Conservation (phyloP, 345 rosid genomes). For the Eucalyptus urophylla region DNA sequence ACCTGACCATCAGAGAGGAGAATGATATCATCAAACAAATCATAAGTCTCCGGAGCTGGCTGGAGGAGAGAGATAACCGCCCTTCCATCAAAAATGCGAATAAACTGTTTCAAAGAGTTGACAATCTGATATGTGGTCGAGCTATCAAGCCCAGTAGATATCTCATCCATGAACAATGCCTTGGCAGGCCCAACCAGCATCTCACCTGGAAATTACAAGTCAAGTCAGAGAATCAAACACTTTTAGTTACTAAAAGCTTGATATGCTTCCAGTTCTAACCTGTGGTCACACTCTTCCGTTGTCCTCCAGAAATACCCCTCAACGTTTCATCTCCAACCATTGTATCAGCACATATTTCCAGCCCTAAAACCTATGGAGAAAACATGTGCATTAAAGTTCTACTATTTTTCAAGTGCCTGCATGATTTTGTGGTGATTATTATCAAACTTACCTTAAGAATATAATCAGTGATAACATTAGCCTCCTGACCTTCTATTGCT, state of each 20-base stretch:
- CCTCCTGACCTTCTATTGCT: constrained; percentile 33
- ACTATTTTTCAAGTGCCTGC: background rate
- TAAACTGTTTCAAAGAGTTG: constrained; percentile 41
- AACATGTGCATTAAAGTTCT: background rate
- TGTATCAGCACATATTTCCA: constrained; percentile 23
- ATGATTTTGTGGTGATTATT: background rate
- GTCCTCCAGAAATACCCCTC: constrained; percentile 32
- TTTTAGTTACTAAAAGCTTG: background rate
- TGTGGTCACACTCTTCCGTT: constrained; percentile 28
- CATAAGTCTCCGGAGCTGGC: constrained; percentile 72
- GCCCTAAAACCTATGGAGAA: constrained; percentile 12
- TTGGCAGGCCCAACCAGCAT: constrained; percentile 65
- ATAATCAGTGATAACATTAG: constrained; percentile 43
- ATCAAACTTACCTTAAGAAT: constrained; percentile 27
- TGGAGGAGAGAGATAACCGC: constrained; percentile 71
- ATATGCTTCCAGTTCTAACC: background rate
- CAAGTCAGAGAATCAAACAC: background rate
- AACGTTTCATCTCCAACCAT: constrained; percentile 24
- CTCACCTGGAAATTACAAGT: constrained; percentile 23
- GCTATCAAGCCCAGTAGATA: constrained; percentile 75
- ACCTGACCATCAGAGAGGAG: constrained; percentile 59
- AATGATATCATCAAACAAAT: constrained; percentile 65
- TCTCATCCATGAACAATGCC: constrained; percentile 71
- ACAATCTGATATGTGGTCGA: constrained; percentile 64
- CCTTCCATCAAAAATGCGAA: constrained; percentile 44